Evolutionary conservation across 129 eudicot genomes (phyloP), one percentile per base, ranked within the genome.

Genomic region (Flaveria brownii): DNA sequence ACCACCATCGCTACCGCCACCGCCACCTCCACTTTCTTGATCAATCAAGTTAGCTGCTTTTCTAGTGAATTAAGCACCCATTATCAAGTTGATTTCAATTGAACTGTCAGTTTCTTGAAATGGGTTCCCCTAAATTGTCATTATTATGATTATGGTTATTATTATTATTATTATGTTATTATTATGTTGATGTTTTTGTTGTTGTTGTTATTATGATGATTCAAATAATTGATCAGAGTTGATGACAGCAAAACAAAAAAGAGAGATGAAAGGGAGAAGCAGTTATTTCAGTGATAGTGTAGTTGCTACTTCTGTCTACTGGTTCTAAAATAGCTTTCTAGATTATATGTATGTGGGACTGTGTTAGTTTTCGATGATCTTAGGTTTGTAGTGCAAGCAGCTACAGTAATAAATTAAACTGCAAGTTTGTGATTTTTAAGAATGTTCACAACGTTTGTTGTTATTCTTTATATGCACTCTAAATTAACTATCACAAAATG

Each of bases 1-100:
- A 13, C 71, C 65, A 23, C 81, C 66, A 43, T 57, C 16, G 4
- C 52, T 13, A 47, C 54, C 73, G 4, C 68, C 78, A 5, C 75
- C 60, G 52, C 87, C 85, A 1, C 85, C 88, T 6, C 80, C 87
- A 17, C 75, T 80, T 67, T 67, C 71, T 45, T 81, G 65, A 54
- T 81, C 86, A 82, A 87, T 81, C 86, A 84, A 87, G 84, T 72
- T 87, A 63, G 76, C 68, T 18, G 54, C 49, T 82, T 70, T 71
- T 56, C 36, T 65, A 65, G 13, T 65, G 16, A 33, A 36, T 63
- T 47, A 68, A 54, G 39, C 68, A 57, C 68, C 83, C 73, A 51
- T 79, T 17, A 2, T 41, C 12, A 63, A 62, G 30, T n/a, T n/a
- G 11, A 23, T 13, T 13, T 51, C 17, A 26, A 5, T 28, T 60